A percentile compares a stretch with the other conserved stretches of the same genome.
Evolutionary conservation across 441 rosid species (phyloP).

Genomic region (Jatropha multifida): DNA sequence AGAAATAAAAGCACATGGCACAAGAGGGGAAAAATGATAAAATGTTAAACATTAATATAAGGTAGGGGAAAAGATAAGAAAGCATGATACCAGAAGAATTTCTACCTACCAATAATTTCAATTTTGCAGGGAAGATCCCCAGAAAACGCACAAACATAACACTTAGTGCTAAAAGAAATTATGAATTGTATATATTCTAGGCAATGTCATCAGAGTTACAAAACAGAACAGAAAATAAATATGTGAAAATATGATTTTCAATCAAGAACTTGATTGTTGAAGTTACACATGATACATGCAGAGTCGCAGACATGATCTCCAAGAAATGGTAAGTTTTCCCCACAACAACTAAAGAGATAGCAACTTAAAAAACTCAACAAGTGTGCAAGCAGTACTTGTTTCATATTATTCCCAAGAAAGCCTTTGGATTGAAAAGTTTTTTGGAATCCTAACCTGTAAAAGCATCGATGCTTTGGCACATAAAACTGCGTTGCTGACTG

Average conservation of each 20-base stretch:
- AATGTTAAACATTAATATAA: background rate
- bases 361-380: background rate
- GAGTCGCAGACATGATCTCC: background rate
- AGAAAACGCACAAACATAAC: background rate
- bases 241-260: background rate
- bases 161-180: background rate
- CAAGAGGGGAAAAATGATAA: background rate
- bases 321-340: background rate
- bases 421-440: background rate
- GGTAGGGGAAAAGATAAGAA: background rate
- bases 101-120: background rate
- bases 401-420: background rate
- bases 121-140: background rate
- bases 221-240: background rate
- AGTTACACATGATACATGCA: background rate
- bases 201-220: background rate
- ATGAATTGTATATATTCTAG: background rate
- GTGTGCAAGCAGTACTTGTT: background rate
- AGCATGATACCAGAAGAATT: background rate
- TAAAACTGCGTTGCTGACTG: constrained; percentile 75
- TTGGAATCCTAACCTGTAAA: constrained; percentile 58
- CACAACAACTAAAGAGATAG: background rate
- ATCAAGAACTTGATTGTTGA: background rate
- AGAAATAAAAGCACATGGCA: constrained; percentile 21
- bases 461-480: constrained; percentile 99